Evolutionary conservation across 306 rosid genomes (phyloP).

Genomic region (Lathyrus aphaca): DNA sequence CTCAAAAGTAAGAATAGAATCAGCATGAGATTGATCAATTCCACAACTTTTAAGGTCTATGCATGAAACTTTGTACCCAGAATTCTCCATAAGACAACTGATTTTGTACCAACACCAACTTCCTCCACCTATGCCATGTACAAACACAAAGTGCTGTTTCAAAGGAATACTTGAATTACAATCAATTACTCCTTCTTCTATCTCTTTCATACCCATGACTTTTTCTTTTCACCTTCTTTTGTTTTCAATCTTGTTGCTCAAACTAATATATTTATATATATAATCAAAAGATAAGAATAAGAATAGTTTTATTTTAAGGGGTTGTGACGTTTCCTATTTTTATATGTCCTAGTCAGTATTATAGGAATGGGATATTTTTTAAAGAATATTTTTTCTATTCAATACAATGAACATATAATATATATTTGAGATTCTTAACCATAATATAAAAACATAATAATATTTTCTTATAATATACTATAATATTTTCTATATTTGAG

Average conservation of each 20-base stretch:
- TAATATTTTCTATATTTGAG: too few relatives aligned
- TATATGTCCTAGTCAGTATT: too few relatives aligned
- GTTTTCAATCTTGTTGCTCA: constrained; percentile 30
- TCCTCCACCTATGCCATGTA: constrained; percentile 87
- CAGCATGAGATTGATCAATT: constrained; percentile 63
- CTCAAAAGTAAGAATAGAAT: constrained; percentile 67
- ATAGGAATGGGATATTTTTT: too few relatives aligned
- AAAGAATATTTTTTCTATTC: too few relatives aligned
- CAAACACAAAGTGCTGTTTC: constrained; percentile 81
- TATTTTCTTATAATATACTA: too few relatives aligned
- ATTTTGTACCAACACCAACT: constrained; percentile 98
- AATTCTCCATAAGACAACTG: constrained; percentile 85
- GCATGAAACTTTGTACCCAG: constrained; percentile 79
- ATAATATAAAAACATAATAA: too few relatives aligned
- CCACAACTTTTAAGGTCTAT: constrained; percentile 85
- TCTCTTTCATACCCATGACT: constrained; percentile 38
- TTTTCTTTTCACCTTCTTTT: constrained; percentile 31
- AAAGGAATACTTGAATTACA: constrained; percentile 11
- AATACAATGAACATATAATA: too few relatives aligned
- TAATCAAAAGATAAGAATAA: too few relatives aligned
- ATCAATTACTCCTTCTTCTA: constrained; percentile 41
- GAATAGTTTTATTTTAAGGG: too few relatives aligned
- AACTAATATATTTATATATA: neutral
- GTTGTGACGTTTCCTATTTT: too few relatives aligned
- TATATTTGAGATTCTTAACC: too few relatives aligned